Percentiles rank a stretch among this genome's conserved stretches.
These are phyloP conservation scores for Odonthalia washingtoniensis DNA, from an alignment of 31 red algal genomes.

Conservation along the genomic window DNA sequence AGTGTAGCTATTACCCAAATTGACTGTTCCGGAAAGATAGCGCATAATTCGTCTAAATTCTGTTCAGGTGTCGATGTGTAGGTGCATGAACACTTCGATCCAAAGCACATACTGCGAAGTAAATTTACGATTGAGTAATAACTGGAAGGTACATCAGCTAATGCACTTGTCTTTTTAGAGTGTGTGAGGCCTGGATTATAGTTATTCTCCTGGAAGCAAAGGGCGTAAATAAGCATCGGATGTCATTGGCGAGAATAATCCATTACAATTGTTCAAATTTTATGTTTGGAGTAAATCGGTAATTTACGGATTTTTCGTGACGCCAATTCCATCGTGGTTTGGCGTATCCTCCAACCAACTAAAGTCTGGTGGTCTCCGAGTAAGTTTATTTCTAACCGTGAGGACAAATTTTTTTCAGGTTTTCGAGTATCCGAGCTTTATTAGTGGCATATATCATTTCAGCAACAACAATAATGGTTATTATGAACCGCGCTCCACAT, in stretches of 20 bases:
- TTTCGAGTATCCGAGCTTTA: background rate
- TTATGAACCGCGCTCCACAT: background rate
- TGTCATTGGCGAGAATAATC: background rate
- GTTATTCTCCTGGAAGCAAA: background rate
- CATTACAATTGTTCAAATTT: background rate
- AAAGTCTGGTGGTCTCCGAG: background rate
- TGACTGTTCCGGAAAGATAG: background rate
- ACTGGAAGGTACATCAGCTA: slow-evolving; percentile 8
- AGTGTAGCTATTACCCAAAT: background rate
- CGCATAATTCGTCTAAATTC: background rate
- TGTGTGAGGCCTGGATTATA: background rate
- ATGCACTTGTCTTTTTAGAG: background rate
- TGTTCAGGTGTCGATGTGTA: background rate
- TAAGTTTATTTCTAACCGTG: slow-evolving; percentile 9
- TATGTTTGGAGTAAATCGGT: background rate
- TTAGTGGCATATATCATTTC: background rate
- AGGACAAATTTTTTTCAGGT: background rate
- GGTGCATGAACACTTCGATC: background rate
- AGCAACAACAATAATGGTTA: background rate
- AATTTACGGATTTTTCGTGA: background rate
- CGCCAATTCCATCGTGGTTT: background rate
- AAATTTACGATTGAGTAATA: background rate
- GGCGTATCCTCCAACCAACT: background rate
- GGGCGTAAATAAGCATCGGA: background rate
- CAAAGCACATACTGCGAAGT: background rate